Evolutionary conservation across 768 basidiomycete species (phyloP).

Genomic region (Auricularia heimuer): DNA sequence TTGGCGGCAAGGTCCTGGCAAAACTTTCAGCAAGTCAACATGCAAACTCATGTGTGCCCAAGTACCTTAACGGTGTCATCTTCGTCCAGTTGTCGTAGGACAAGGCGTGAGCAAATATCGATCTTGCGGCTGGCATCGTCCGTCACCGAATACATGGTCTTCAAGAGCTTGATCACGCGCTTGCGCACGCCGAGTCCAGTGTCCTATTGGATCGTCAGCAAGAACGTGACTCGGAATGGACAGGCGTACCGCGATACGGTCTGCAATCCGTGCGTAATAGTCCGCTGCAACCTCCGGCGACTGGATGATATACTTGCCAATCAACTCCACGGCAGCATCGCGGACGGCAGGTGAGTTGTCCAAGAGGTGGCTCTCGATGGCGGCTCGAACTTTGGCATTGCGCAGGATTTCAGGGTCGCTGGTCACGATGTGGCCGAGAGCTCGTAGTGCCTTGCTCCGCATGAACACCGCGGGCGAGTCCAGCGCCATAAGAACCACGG

Average conservation of each 20-base stretch:
- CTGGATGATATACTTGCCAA: slow-evolving; percentile 94
- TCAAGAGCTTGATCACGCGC: slow-evolving; percentile 90
- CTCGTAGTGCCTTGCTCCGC: slow-evolving; percentile 87
- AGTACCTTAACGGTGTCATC: slow-evolving; percentile 80
- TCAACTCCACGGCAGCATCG: slow-evolving; percentile 92
- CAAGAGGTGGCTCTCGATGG: slow-evolving; percentile 82
- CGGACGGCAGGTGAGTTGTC: slow-evolving; percentile 92
- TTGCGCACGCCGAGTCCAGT: slow-evolving; percentile 90
- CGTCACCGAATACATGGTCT: slow-evolving; percentile 63
- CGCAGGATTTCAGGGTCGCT: slow-evolving; percentile 79
- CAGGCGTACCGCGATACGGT: slow-evolving; percentile 73
- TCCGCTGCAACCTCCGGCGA: slow-evolving; percentile 79
- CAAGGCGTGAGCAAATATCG: slow-evolving; percentile 75
- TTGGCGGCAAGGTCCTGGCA: slow-evolving; percentile 72
- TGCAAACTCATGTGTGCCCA: neutral
- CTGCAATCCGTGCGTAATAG: slow-evolving; percentile 82
- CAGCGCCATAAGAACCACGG: slow-evolving; percentile 65
- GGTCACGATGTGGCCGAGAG: slow-evolving; percentile 80
- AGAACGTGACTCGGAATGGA: neutral
- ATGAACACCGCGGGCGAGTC: slow-evolving; percentile 85
- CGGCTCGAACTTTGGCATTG: slow-evolving; percentile 66
- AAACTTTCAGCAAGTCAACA: slow-evolving; percentile 3
- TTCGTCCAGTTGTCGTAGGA: slow-evolving; percentile 80
- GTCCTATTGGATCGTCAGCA: slow-evolving; percentile 46
- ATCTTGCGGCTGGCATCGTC: slow-evolving; percentile 49